Percentiles rank a stretch among this genome's conserved stretches.
phyloP scores from a whole-genome alignment of 352 stramenopile genomes.

The Phytophthora chlamydospora region DNA sequence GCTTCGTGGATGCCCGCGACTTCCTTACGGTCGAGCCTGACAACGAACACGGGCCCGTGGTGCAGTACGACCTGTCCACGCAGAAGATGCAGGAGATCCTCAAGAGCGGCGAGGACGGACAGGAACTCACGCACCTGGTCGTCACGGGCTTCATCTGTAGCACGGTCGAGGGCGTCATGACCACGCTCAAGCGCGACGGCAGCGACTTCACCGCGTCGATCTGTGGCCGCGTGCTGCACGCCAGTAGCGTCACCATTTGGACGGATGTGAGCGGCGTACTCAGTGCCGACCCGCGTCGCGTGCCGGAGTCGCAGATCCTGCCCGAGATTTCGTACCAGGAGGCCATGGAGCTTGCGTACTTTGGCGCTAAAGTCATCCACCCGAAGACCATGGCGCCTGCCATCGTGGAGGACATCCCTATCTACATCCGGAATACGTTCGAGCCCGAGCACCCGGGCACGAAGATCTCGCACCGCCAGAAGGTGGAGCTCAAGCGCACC shows the following conservation, averaged over 20 bases:
- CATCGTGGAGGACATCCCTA: slow-evolving; percentile 92
- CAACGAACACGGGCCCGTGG: slow-evolving; percentile 75
- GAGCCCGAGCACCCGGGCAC: slow-evolving; percentile 85
- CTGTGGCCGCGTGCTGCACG: slow-evolving; percentile 93
- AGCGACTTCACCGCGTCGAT: slow-evolving; percentile 98
- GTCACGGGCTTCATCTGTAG: slow-evolving; percentile 98
- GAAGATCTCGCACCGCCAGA: slow-evolving; percentile 74
- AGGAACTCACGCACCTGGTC: slow-evolving; percentile 82
- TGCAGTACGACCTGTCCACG: slow-evolving; percentile 78
- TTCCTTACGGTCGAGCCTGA: slow-evolving; percentile 86
- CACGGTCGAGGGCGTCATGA: slow-evolving; percentile 95
- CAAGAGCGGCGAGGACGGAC: slow-evolving; percentile 41
- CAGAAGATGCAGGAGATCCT: slow-evolving; percentile 68
- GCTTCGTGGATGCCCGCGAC: slow-evolving; percentile 93
- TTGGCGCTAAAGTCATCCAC: slow-evolving; percentile 98
- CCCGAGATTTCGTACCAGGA: slow-evolving; percentile 96
- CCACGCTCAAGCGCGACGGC: slow-evolving; percentile 95
- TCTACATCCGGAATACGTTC: slow-evolving; percentile 98
- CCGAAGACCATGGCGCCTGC: slow-evolving; percentile 96
- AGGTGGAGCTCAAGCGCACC: slow-evolving; percentile 62
- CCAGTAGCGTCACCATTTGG: slow-evolving; percentile 95
- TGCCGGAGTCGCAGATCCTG: slow-evolving; percentile 92
- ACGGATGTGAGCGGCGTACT: slow-evolving; percentile 97
- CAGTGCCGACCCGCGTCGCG: slow-evolving; percentile 93
- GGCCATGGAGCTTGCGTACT: slow-evolving; percentile 98